A percentile compares a stretch with the other conserved stretches of the same genome.
These are phyloP conservation scores for Geranium incanum DNA, from an alignment of 441 rosid genomes.

Conservation along the genomic window DNA sequence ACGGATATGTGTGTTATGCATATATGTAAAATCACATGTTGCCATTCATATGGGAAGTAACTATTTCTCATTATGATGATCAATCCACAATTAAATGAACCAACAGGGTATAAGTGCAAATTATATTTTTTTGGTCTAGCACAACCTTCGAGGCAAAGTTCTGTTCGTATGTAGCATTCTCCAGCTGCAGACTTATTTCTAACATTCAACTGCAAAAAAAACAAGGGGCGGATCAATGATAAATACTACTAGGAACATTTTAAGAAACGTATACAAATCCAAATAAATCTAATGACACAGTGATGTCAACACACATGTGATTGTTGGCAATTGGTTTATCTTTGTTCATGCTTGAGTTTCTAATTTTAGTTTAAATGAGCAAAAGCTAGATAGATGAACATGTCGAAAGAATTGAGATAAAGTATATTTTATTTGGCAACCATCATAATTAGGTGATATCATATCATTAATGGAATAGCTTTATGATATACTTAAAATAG, in stretches of 20 bases:
- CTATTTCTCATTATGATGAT: not conserved
- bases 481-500: constrained; percentile 12
- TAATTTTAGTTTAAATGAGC: constrained; percentile 1
- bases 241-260: constrained; percentile 15
- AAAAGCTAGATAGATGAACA: constrained; percentile 3
- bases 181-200: constrained; percentile 94
- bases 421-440: not conserved
- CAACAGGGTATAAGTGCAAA: constrained; percentile 10
- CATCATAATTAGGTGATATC: not conserved
- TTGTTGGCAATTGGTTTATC: constrained; percentile 5
- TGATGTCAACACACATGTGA: constrained; percentile 12
- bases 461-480: constrained; percentile 6
- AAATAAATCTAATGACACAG: constrained; percentile 7
- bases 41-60: not conserved
- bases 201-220: constrained; percentile 66
- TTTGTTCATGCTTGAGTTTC: not conserved
- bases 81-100: not conserved
- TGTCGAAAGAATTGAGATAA: not conserved
- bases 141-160: constrained; percentile 93
- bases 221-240: constrained; percentile 21
- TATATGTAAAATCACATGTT: not conserved
- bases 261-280: constrained; percentile 12
- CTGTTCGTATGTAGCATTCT: constrained; percentile 87
- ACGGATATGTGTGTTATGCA: not conserved
- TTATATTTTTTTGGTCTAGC: constrained; percentile 8